Evolutionary conservation across 2,329 filamentous ascomycete genomes (phyloP).

Genomic region (Metarhizium robertsii): DNA sequence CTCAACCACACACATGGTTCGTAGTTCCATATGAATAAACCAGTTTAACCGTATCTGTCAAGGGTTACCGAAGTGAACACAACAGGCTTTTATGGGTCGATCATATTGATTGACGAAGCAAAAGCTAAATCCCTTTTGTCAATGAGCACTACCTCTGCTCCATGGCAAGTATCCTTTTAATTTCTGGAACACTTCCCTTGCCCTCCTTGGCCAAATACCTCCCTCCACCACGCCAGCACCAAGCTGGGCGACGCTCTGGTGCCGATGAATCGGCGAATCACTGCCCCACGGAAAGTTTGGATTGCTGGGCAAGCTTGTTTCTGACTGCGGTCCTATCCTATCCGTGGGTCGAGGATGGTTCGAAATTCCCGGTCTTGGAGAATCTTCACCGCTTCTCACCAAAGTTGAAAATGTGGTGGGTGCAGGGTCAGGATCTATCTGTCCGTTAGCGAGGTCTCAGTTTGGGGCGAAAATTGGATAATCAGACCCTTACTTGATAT

Average conservation of each 20-base stretch:
- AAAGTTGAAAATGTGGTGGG: slow-evolving; percentile 8
- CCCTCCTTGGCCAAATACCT: slow-evolving; percentile 5
- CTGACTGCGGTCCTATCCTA: not conserved
- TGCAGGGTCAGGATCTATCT: not conserved
- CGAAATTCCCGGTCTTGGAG: not conserved
- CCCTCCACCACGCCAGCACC: slow-evolving; percentile 12
- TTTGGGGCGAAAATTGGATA: not conserved
- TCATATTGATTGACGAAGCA: not conserved
- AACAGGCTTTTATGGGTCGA: not conserved
- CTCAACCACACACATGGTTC: not conserved
- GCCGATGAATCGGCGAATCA: slow-evolving; percentile 24
- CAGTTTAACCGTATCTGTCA: not conserved
- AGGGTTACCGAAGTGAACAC: not conserved
- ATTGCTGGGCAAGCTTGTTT: slow-evolving; percentile 17
- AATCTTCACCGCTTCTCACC: slow-evolving; percentile 2
- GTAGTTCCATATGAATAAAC: not conserved
- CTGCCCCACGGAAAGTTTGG: slow-evolving; percentile 28
- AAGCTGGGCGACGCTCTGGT: slow-evolving; percentile 20
- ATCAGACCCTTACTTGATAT: not conserved
- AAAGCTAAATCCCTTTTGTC: not conserved
- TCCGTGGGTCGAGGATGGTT: slow-evolving; percentile 11
- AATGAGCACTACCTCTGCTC: not conserved
- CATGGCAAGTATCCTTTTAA: not conserved
- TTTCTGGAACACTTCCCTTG: not conserved
- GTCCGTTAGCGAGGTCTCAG: not conserved